Percentiles rank a stretch among this genome's conserved stretches.
phyloP scores from a whole-genome alignment of 2,329 filamentous ascomycete species.

The Cadophora sp. region DNA sequence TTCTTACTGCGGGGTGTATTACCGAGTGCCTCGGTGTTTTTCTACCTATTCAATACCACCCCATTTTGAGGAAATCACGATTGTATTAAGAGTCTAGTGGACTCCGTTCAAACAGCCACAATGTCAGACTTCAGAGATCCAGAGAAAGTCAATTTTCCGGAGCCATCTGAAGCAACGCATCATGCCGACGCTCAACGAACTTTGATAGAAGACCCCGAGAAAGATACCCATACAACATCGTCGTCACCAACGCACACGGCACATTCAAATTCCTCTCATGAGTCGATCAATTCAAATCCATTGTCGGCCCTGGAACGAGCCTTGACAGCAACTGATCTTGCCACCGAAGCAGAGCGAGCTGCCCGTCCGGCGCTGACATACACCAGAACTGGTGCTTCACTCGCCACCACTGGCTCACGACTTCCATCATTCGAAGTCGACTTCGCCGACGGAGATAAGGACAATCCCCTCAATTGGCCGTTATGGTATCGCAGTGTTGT shows the following conservation, averaged over 20 bases:
- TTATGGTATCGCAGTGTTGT: constrained; percentile 52
- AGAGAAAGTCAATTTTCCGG: constrained; percentile 32
- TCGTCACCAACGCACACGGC: constrained; percentile 31
- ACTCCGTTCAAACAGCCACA: constrained; percentile 4
- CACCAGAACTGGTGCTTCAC: constrained; percentile 51
- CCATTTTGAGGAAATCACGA: background rate
- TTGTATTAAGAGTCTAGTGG: background rate
- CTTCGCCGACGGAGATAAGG: constrained; percentile 67
- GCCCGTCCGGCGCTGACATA: constrained; percentile 47
- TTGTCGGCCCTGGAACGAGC: constrained; percentile 50
- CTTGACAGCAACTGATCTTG: constrained; percentile 46
- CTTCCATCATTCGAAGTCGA: constrained; percentile 74
- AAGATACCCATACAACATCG: constrained; percentile 28
- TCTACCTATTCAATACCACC: background rate
- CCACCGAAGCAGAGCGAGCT: constrained; percentile 50
- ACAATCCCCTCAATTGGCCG: constrained; percentile 74
- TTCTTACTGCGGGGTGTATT: background rate
- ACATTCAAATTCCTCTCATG: constrained; percentile 33
- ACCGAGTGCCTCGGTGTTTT: constrained; percentile 19
- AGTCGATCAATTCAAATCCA: constrained; percentile 40
- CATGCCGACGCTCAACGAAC: background rate
- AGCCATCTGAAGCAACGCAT: constrained; percentile 15
- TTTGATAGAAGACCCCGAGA: constrained; percentile 29
- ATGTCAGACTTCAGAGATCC: constrained; percentile 32
- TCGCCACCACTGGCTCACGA: constrained; percentile 52